A percentile compares a stretch with the other conserved stretches of the same genome.
These are phyloP conservation scores for Leucocoprinus birnbaumii DNA, from an alignment of 768 basidiomycete genomes.

Conservation along the genomic window DNA sequence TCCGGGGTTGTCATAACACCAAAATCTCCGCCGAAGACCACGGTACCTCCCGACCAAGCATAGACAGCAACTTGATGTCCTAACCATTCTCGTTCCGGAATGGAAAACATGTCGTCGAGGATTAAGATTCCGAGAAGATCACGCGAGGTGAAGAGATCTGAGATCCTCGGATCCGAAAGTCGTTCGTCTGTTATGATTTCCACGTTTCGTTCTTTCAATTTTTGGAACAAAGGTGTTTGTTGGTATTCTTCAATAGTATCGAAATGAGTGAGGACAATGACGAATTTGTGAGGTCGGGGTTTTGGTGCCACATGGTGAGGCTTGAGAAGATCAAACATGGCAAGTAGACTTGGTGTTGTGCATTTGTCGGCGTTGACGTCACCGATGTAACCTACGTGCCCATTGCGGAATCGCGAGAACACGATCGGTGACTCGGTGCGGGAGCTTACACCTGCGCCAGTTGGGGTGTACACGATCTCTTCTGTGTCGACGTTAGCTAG, in stretches of 20 bases:
- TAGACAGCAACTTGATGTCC: conserved; percentile 29
- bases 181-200: conserved; percentile 15
- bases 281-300: conserved; percentile 19
- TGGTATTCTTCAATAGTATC: conserved; percentile 13
- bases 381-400: conserved; percentile 32
- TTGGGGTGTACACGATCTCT: conserved; percentile 22
- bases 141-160: conserved; percentile 25
- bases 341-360: conserved; percentile 24
- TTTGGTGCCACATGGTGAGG: conserved; percentile 3
- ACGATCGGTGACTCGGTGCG: conserved; percentile 25
- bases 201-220: conserved; percentile 17
- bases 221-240: conserved; percentile 18
- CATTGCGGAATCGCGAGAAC: conserved; percentile 20
- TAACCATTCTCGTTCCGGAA: conserved; percentile 21
- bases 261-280: conserved; percentile 23
- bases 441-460: neutral
- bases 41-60: conserved; percentile 31
- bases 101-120: conserved; percentile 27
- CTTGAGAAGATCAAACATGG: conserved; percentile 27
- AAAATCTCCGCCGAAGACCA: conserved; percentile 30
- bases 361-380: conserved; percentile 27
- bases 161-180: conserved; percentile 20
- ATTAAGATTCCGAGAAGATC: conserved; percentile 32
- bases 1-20: conserved; percentile 13
- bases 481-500: conserved; percentile 19